phyloP scores from a whole-genome alignment of 345 rosid genomes.

The Euphorbia lathyris region DNA sequence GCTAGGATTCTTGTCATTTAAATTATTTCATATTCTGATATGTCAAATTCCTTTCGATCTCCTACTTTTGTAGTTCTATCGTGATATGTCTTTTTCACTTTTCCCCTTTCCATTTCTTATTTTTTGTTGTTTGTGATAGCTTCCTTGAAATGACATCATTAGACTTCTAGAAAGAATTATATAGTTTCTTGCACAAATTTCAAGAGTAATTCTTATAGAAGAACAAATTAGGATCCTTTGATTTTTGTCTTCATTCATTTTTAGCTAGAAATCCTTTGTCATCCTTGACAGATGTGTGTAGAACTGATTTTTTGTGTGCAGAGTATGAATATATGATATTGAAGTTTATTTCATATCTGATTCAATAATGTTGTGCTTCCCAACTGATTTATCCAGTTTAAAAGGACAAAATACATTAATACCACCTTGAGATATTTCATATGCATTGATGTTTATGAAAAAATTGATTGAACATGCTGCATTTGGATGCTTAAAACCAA shows the following conservation, averaged over 20 bases:
- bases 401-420: background rate
- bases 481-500: background rate
- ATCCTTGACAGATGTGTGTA: background rate
- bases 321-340: conserved; percentile 6
- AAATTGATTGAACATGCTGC: background rate
- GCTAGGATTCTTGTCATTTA: background rate
- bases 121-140: background rate
- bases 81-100: background rate
- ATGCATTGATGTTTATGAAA: background rate
- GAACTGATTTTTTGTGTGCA: background rate
- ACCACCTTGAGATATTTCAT: background rate
- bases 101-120: background rate
- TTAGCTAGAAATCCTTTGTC: background rate
- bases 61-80: background rate
- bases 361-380: background rate
- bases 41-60: background rate
- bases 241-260: background rate
- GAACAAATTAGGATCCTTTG: background rate
- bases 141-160: background rate
- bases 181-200: background rate
- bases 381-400: background rate
- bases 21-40: background rate
- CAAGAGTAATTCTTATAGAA: background rate
- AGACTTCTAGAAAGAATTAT: background rate
- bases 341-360: background rate